A percentile compares a stretch with the other conserved stretches of the same genome.
Conservation (phyloP, 257 asterid genomes). For the Verbena officinalis region DNA sequence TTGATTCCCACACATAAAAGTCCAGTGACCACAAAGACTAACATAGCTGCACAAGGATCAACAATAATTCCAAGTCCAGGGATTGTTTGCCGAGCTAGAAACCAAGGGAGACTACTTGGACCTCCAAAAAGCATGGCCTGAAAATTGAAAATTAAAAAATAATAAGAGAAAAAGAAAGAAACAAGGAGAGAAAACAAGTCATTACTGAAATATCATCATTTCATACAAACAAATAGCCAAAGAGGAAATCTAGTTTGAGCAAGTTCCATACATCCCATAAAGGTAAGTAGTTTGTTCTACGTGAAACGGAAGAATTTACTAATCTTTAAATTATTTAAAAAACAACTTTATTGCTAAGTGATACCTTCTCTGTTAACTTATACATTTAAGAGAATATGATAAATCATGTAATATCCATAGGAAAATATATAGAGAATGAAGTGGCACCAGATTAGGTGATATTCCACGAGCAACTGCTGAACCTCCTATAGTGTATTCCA, state of each 20-base stretch:
- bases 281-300: not conserved
- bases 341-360: not conserved
- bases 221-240: not conserved
- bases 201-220: conserved; percentile 6
- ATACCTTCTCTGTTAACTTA: not conserved
- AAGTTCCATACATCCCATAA: not conserved
- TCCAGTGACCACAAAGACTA: conserved; percentile 80
- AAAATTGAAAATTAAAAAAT: not conserved
- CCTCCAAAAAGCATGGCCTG: conserved; percentile 97
- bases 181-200: conserved; percentile 20
- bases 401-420: conserved; percentile 1
- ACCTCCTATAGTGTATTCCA: conserved; percentile 98
- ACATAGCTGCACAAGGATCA: conserved; percentile 90
- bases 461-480: conserved; percentile 99
- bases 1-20: conserved; percentile 88
- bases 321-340: not conserved
- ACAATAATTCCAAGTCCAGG: conserved; percentile 78
- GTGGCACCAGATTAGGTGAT: conserved; percentile 91
- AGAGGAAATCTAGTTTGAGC: not conserved
- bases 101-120: conserved; percentile 70
- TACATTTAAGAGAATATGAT: conserved; percentile 8
- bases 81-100: conserved; percentile 84
- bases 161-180: not conserved
- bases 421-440: conserved; percentile 24
- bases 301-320: not conserved